phyloP scores from a whole-genome alignment of 106 monocot genomes.

The Allium cepa region DNA sequence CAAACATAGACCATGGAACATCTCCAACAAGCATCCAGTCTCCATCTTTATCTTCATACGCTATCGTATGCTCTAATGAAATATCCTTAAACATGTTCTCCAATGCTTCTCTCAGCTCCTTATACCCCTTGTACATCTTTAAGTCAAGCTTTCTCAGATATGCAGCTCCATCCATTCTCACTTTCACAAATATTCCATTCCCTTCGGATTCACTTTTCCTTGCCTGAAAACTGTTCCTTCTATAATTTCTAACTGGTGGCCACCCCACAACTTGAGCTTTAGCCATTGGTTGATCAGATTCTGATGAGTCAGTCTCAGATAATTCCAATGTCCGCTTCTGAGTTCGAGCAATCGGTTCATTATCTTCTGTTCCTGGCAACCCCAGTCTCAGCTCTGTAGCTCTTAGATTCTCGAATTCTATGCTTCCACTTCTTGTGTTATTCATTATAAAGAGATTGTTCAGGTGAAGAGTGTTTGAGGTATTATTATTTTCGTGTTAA shows the following conservation, averaged over 20 bases:
- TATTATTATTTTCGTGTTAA: no score
- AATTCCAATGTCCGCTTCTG: background rate
- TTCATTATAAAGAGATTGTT: no score
- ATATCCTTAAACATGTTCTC: constrained; percentile 54
- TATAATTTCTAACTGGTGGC: constrained; percentile 60
- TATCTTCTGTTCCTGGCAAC: no score
- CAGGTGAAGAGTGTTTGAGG: no score
- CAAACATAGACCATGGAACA: constrained; percentile 7
- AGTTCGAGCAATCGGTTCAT: no score
- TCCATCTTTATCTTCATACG: constrained; percentile 7
- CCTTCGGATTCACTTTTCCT: background rate
- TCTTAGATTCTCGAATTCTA: no score
- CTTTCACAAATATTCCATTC: constrained; percentile 51
- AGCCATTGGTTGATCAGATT: background rate
- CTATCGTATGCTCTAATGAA: background rate
- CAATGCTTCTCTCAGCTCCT: constrained; percentile 57
- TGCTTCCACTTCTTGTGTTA: no score
- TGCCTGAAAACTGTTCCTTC: constrained; percentile 22
- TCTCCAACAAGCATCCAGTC: constrained; percentile 10
- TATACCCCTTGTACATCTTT: constrained; percentile 45
- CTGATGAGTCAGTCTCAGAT: background rate
- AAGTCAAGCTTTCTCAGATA: constrained; percentile 87
- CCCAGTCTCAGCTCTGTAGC: no score
- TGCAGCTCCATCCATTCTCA: constrained; percentile 95
- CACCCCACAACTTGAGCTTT: constrained; percentile 84